Base-by-base conservation (phyloP, 2,329 filamentous ascomycete genomes). In the Fusarium sp. region DNA sequence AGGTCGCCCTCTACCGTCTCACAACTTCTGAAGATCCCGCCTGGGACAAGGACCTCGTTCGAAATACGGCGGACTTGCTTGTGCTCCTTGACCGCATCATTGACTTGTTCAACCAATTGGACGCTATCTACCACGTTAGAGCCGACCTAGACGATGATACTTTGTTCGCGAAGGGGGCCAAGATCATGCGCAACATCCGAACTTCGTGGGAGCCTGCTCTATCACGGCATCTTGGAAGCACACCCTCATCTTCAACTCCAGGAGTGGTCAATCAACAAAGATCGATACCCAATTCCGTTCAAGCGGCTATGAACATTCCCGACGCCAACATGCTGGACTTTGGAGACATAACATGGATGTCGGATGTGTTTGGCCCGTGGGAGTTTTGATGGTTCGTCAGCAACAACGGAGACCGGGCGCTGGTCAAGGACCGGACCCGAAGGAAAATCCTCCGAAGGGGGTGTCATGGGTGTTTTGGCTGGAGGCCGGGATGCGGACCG, bases 21-120 rank as follows among this genome's bases (percentile, higher is more conserved):
- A 80, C 80, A 3, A 80, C 77, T 1, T 74, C 79, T 4, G 81
- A 84, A 8, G 78, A 81, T 47, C 79, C 80, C 2, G 79, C 75
- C 7, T 85, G 82, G 82, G 82, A 85, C 60, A 80, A 78, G 56
- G 76, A 78, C 5, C 62, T 78, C 1, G 75, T 83, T 7, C 77
- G 76, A 13, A 73, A 73, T 23, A 81, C 78, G 2, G 79, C 74
- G 6, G 78, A 84, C 48, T 70, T 83, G 0, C 71, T 82, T 3
- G 56, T 64, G 7, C 68, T 82, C n/a, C 63, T 83, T 6, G 78
- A 82, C 41, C 75, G 76, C 46, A 73, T 75, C 5, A 76, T 78
- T 44, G 76, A 79, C n/a, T 50, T 75, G n/a, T 79, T 82, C 36
- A 64, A 68, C 18, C 72, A 72, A 16, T 51, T 78, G 7, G 69